phyloP scores from a whole-genome alignment of 2,329 filamentous ascomycete species.

The Claviceps cyperi region DNA sequence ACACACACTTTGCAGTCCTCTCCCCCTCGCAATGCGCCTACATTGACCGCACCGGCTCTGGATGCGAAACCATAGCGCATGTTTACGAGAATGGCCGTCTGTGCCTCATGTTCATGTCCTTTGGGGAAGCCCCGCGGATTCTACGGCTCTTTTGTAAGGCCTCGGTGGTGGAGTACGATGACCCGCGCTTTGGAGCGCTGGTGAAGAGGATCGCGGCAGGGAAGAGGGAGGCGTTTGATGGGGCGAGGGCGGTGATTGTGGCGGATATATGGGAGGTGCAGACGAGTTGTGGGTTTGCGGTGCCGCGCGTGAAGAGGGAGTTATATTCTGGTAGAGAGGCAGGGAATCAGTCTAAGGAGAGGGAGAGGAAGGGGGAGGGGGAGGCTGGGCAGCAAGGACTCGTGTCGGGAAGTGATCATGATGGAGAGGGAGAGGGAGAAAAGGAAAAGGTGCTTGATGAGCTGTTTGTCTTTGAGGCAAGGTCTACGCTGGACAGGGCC shows the following conservation, averaged over 20 bases:
- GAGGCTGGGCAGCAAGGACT: conserved; percentile 2
- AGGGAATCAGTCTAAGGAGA: background rate
- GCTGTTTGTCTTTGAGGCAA: conserved; percentile 32
- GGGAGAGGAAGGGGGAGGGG: background rate
- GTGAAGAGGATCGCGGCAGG: conserved; percentile 28
- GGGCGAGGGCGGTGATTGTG: conserved; percentile 45
- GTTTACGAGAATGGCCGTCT: conserved; percentile 63
- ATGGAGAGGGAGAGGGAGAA: too few species aligned
- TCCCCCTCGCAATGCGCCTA: conserved; percentile 48
- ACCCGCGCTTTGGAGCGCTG: conserved; percentile 30
- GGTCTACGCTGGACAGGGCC: conserved; percentile 36
- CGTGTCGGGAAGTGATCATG: background rate
- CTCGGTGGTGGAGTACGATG: conserved; percentile 44
- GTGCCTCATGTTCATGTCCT: conserved; percentile 61
- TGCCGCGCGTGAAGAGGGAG: conserved; percentile 35
- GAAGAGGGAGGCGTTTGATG: conserved; percentile 25
- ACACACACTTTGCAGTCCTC: conserved; percentile 47
- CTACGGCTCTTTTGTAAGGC: conserved; percentile 48
- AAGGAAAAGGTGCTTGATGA: conserved; percentile 13
- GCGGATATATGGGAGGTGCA: conserved; percentile 51
- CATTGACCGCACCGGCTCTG: conserved; percentile 60
- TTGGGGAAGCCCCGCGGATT: conserved; percentile 44
- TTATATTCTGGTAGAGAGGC: conserved; percentile 19
- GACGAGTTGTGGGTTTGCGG: conserved; percentile 52
- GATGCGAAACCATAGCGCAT: conserved; percentile 62